These are phyloP conservation scores for Paecilomyces sp. DNA, from an alignment of 2,329 filamentous ascomycete species.

Conservation along the genomic window DNA sequence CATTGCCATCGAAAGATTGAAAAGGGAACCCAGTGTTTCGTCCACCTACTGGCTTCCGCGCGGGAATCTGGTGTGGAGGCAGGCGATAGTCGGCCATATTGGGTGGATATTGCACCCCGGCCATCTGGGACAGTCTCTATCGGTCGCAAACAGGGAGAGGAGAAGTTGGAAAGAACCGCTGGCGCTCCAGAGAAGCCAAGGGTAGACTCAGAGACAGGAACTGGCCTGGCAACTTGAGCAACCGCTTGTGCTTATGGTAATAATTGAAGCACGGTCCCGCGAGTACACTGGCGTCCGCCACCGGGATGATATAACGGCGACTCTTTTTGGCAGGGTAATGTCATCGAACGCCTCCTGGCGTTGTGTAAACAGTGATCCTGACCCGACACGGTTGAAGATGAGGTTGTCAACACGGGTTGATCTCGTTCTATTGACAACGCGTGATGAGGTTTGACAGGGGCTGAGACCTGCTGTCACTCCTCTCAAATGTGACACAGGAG, in stretches of 20 bases:
- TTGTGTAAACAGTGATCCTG: neutral
- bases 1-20: slow-evolving; percentile 6
- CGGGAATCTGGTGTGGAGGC: slow-evolving; percentile 21
- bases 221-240: neutral
- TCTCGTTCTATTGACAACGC: neutral
- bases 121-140: slow-evolving; percentile 13
- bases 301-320: neutral
- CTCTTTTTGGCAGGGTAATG: neutral
- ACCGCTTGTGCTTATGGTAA: neutral
- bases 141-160: neutral
- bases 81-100: slow-evolving; percentile 29
- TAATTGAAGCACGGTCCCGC: neutral
- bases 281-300: neutral
- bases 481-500: neutral
- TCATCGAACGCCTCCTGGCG: neutral
- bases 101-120: slow-evolving; percentile 18
- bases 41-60: slow-evolving; percentile 6
- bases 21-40: slow-evolving; percentile 9
- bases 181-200: neutral
- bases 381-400: neutral
- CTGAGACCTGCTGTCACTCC: neutral
- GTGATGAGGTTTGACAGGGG: neutral
- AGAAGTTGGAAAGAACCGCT: neutral
- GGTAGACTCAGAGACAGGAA: neutral
- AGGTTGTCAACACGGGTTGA: neutral